Percentiles rank a stretch among this genome's conserved stretches.
Evolutionary conservation across 805 yeast genomes (phyloP).

Genomic region (Metschnikowia continentalis): DNA sequence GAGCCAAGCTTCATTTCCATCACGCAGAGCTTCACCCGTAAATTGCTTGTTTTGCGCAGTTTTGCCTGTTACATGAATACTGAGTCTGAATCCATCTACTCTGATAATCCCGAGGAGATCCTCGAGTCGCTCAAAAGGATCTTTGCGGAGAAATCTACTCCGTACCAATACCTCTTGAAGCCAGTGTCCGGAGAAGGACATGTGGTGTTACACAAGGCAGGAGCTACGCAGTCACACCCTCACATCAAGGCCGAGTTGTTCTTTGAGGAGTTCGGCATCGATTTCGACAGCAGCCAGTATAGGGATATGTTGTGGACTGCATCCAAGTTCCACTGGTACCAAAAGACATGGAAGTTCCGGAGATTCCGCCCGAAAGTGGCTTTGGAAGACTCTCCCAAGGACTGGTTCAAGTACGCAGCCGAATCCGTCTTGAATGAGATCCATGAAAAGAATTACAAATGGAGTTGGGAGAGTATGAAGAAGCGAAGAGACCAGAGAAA

Average conservation of each 20-base stretch:
- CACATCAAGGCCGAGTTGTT: slow-evolving; percentile 70
- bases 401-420: slow-evolving; percentile 83
- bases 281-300: slow-evolving; percentile 80
- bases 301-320: slow-evolving; percentile 76
- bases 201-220: slow-evolving; percentile 72
- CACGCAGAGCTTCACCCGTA: slow-evolving; percentile 62
- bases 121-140: slow-evolving; percentile 45
- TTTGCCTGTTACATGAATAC: slow-evolving; percentile 85
- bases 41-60: slow-evolving; percentile 68
- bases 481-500: slow-evolving; percentile 69
- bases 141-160: slow-evolving; percentile 27
- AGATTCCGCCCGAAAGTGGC: slow-evolving; percentile 60
- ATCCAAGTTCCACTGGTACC: slow-evolving; percentile 74
- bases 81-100: slow-evolving; percentile 45
- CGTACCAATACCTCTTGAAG: slow-evolving; percentile 57
- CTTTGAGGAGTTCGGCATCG: slow-evolving; percentile 87
- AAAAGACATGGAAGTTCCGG: slow-evolving; percentile 71
- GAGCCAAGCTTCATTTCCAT: slow-evolving; percentile 77
- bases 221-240: slow-evolving; percentile 63
- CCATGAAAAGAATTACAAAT: slow-evolving; percentile 70
- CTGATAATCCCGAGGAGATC: slow-evolving; percentile 47
- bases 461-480: slow-evolving; percentile 86
- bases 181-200: slow-evolving; percentile 91
- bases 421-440: slow-evolving; percentile 72
- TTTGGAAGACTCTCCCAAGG: slow-evolving; percentile 58